Evolutionary conservation across 441 rosid species (phyloP).

Genomic region (Arabidopsis hybrid): DNA sequence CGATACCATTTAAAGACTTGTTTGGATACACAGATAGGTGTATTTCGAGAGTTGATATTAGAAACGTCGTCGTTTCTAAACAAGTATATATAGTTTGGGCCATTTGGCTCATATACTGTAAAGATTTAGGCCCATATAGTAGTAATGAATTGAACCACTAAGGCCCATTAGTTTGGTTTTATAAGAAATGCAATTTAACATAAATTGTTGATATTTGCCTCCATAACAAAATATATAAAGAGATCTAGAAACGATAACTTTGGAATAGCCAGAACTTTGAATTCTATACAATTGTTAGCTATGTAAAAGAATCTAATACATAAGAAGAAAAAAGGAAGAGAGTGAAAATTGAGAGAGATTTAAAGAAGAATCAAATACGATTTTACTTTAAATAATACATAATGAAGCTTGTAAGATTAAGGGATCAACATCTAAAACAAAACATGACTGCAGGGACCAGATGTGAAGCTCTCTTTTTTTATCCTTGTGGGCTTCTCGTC

Average conservation of each 20-base stretch:
- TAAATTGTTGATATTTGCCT: no score
- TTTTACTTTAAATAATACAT: constrained; percentile 24
- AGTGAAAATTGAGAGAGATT: constrained; percentile 30
- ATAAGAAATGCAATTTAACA: no score
- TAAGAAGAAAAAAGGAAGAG: constrained; percentile 27
- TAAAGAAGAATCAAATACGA: constrained; percentile 33
- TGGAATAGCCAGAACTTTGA: constrained; percentile 19
- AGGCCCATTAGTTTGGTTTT: no score
- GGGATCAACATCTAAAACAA: constrained; percentile 31
- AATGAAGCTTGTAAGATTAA: constrained; percentile 28
- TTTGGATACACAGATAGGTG: neutral
- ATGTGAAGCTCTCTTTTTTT: constrained; percentile 35
- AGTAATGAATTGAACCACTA: neutral
- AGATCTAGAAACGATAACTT: neutral
- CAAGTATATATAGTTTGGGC: constrained; percentile 9
- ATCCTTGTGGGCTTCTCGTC: constrained; percentile 66
- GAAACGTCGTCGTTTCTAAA: neutral
- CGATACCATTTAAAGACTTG: constrained; percentile 13
- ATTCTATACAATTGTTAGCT: constrained; percentile 42
- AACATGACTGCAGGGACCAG: constrained; percentile 17
- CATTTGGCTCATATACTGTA: neutral
- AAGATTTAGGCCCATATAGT: neutral
- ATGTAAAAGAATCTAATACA: constrained; percentile 31
- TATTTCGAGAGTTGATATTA: neutral
- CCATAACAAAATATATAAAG: neutral